Base-by-base conservation (phyloP, 257 asterid genomes). In the Solanum rostratum region DNA sequence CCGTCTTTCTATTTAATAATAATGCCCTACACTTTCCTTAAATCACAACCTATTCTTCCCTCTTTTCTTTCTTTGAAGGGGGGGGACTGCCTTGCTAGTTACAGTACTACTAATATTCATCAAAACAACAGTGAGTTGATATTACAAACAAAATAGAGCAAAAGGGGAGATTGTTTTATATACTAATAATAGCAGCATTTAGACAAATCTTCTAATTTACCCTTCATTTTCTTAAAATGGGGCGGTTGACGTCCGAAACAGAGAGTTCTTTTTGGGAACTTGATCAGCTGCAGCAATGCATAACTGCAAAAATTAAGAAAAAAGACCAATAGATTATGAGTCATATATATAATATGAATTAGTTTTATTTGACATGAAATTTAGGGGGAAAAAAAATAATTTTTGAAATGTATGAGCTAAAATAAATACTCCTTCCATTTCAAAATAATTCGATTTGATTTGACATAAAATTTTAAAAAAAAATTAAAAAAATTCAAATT, bases 181-280 rank as follows among this genome's bases (percentile, higher is more conserved):
- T 24, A 30, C 18, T 24, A 78, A 15, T 78, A 78, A n/a, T 1
- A 14, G 16, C 27, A 66, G 12, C 10, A 29, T 13, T 65, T 29
- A 15, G 74, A 46, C 8, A 15, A 66, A 5, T 84, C 71, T 49
- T 15, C 85, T 5, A 22, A 9, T 7, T 1, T 24, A 29, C 39
- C 41, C 29, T 24, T 43, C 4, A 5, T 22, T 50, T 49, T 33
- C 87, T 91, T 88, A 92, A 86, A 94, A 91, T 37, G 95, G 95
- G 18, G 98, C 95, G 0, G 94, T 87, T 18, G 87, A 89, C 15
- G 95, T 85, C 79, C 97, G 83, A 43, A 87, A 86, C 59, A 93
- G 91, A 13, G 86, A 57, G 85, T 83, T 89, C 86, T 82, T 90
- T 85, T 82, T 92, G 27, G 85, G 88, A 74, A 54, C 65, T 43